Evolutionary conservation across 106 monocot species (phyloP), one percentile per base, ranked within the genome.

Genomic region (Acanthochlamys bracteata): DNA sequence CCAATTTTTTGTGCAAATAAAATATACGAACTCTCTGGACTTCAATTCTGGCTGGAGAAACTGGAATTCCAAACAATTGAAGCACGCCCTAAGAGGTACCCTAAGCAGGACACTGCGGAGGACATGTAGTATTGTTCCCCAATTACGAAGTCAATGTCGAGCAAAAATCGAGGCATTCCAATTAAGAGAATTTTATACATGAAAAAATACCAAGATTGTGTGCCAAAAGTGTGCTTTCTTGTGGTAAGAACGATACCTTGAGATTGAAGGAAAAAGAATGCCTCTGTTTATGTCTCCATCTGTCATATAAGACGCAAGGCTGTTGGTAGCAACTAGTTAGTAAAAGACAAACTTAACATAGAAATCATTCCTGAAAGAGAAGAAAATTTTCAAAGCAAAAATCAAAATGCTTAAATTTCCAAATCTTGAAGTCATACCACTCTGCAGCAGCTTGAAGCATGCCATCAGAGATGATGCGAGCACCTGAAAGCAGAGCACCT

Each of bases 391-490:
- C 10, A 11, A 16, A 6, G 19, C 7, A 54, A 45, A 13, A 45
- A 45, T 19, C 19, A 54, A 19, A 54, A 19, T 19, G n/a, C 4
- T 54, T 11, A 19, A 7, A 16, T 16, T 16, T 54, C 19, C 16
- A 10, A 54, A 6, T 54, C 53, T 54, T 17, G 7, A 16, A 11
- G 19, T 6, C 16, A 54, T 83, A 98, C 98, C 98, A 92, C 68
- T 85, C 88, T 66, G 92, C 78, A 61, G 98, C 91, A 64, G 98
- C 92, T 85, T 98, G 92, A 76, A 98, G 72, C 98, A 98, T 98
- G 24, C 83, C 83, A 72, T 98, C 98, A 67, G 98, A 76, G 64
- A 98, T 92, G 33, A 67, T 56, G 15, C 74, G 84, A 61, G 98
- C 98, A 74, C 98, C 92, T 58, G 92, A 88, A 56, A 98, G 88